phyloP scores from a whole-genome alignment of 768 basidiomycete genomes.

The Royoungia palumana region DNA sequence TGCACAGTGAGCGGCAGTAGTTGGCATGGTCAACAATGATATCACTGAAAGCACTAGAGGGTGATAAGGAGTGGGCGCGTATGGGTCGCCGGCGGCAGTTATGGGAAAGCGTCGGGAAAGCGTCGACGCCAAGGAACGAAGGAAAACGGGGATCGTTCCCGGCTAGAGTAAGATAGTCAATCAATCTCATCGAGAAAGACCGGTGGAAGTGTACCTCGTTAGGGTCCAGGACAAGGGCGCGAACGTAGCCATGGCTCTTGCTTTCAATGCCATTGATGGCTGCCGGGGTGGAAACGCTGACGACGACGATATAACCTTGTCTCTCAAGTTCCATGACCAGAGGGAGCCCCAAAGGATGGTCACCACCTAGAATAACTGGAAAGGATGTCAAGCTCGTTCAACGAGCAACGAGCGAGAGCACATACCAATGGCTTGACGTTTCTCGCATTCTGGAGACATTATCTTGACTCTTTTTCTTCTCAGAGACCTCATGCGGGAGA shows the following conservation, averaged over 20 bases:
- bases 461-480: slow-evolving; percentile 23
- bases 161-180: slow-evolving; percentile 45
- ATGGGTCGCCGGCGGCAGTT: slow-evolving; percentile 76
- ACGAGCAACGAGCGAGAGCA: slow-evolving; percentile 3
- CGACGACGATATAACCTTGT: slow-evolving; percentile 79
- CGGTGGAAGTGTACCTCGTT: slow-evolving; percentile 50
- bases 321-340: slow-evolving; percentile 71
- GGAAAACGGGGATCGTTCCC: slow-evolving; percentile 66
- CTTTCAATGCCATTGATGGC: slow-evolving; percentile 64
- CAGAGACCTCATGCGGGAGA: slow-evolving; percentile 19
- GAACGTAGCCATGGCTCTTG: slow-evolving; percentile 69
- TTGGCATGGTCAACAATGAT: slow-evolving; percentile 63
- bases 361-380: slow-evolving; percentile 79
- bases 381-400: slow-evolving; percentile 1
- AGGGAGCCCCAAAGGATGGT: slow-evolving; percentile 66
- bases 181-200: neutral
- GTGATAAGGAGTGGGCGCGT: slow-evolving; percentile 57
- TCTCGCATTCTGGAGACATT: slow-evolving; percentile 34
- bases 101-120: slow-evolving; percentile 82
- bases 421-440: slow-evolving; percentile 46
- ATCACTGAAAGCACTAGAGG: slow-evolving; percentile 77
- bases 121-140: slow-evolving; percentile 77
- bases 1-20: slow-evolving; percentile 32
- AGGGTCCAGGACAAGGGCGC: slow-evolving; percentile 79
- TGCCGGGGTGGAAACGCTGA: slow-evolving; percentile 69